phyloP scores from a whole-genome alignment of 2,329 filamentous ascomycete genomes.

The Colletotrichum higginsianum region DNA sequence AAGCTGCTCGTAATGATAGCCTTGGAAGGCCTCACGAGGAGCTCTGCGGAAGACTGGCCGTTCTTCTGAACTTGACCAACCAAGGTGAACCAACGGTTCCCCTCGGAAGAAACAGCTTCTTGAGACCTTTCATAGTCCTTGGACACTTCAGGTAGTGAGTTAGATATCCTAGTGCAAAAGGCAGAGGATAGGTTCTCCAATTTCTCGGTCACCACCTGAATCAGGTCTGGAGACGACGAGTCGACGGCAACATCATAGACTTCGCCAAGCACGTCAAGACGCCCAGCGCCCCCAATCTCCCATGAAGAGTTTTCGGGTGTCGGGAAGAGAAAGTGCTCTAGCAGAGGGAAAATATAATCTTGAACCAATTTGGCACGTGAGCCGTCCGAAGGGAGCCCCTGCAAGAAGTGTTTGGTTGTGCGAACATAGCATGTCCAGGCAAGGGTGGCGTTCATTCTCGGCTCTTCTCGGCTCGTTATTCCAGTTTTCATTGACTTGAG shows the following conservation, averaged over 20 bases:
- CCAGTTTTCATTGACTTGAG: slow-evolving; percentile 79
- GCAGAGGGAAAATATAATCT: slow-evolving; percentile 68
- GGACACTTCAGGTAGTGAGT: slow-evolving; percentile 86
- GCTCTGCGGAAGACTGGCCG: slow-evolving; percentile 30
- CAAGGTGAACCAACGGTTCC: slow-evolving; percentile 77
- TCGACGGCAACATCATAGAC: slow-evolving; percentile 62
- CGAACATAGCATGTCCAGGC: slow-evolving; percentile 85
- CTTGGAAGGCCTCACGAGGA: slow-evolving; percentile 51
- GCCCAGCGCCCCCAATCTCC: slow-evolving; percentile 47
- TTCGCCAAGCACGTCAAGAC: slow-evolving; percentile 59
- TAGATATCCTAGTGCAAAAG: slow-evolving; percentile 77
- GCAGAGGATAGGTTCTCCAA: slow-evolving; percentile 75
- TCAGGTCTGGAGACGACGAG: slow-evolving; percentile 58
- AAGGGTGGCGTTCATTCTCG: slow-evolving; percentile 74
- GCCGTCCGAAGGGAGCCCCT: slow-evolving; percentile 61
- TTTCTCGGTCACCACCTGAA: slow-evolving; percentile 65
- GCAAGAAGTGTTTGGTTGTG: slow-evolving; percentile 69
- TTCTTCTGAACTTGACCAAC: slow-evolving; percentile 62
- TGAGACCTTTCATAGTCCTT: slow-evolving; percentile 83
- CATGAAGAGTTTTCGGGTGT: slow-evolving; percentile 56
- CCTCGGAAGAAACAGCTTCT: slow-evolving; percentile 75
- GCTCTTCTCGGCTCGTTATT: slow-evolving; percentile 81
- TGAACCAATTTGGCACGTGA: slow-evolving; percentile 61
- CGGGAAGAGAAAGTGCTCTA: slow-evolving; percentile 68
- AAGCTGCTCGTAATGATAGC: slow-evolving; percentile 49